Conservation (phyloP, 2,329 filamentous ascomycete genomes). For the Colletotrichum liaoningense region DNA sequence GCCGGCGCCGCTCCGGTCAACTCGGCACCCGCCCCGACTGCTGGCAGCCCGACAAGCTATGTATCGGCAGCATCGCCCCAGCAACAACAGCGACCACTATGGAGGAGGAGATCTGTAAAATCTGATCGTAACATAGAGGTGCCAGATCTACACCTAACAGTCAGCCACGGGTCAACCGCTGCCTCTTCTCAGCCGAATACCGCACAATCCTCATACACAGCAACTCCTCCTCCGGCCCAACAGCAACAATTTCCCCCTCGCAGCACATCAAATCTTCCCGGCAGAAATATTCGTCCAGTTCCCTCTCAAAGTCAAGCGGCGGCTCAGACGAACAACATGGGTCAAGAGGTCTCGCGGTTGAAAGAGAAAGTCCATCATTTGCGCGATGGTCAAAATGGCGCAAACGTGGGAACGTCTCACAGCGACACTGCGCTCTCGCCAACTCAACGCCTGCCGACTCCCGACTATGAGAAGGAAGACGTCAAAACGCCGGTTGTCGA, state of each 20-base stretch:
- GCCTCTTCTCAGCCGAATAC: conserved; percentile 43
- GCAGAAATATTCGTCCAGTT: conserved; percentile 42
- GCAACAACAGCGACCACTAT: conserved; percentile 51
- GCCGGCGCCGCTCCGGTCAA: conserved; percentile 20
- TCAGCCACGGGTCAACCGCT: conserved; percentile 63
- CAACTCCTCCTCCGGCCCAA: conserved; percentile 8
- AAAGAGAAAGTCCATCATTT: conserved; percentile 35
- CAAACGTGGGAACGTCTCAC: conserved; percentile 29
- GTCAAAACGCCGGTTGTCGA: conserved; percentile 50
- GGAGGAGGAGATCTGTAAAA: conserved; percentile 64
- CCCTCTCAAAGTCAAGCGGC: conserved; percentile 8
- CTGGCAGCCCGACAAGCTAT: conserved; percentile 37
- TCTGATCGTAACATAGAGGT: conserved; percentile 59
- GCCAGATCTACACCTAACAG: conserved; percentile 59
- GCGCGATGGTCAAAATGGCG: conserved; percentile 20
- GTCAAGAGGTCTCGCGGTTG: conserved; percentile 46
- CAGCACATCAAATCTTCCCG: conserved; percentile 40
- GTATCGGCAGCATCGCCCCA: conserved; percentile 42
- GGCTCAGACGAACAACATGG: conserved; percentile 44
- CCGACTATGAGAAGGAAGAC: conserved; percentile 60
- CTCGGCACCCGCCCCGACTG: conserved; percentile 1
- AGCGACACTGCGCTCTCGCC: conserved; percentile 35
- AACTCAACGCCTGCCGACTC: conserved; percentile 56
- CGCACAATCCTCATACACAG: conserved; percentile 22
- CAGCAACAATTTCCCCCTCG: conserved; percentile 23